These are phyloP conservation scores for Saposhnikovia divaricata DNA, from an alignment of 129 eudicot species.

Conservation along the genomic window DNA sequence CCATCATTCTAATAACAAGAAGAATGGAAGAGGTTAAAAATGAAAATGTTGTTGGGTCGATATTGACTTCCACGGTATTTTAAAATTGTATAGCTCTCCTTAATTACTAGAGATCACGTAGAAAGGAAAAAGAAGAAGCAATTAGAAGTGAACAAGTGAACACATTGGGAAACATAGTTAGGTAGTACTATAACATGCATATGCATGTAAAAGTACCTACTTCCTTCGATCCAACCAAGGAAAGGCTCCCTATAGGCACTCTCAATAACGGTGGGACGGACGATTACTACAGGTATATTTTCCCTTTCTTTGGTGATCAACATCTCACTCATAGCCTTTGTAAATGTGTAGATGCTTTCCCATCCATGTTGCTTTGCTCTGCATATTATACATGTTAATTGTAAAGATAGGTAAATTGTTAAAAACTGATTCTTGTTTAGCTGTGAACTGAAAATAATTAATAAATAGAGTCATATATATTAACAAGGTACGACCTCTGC, in stretches of 20 bases:
- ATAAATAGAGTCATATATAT: background rate
- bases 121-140: background rate
- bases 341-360: constrained; percentile 46
- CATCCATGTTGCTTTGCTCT: constrained; percentile 40
- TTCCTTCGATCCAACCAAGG: constrained; percentile 63
- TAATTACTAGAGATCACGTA: background rate
- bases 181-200: too few relatives aligned
- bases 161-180: too few relatives aligned
- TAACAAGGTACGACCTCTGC: background rate
- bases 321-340: constrained; percentile 63
- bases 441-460: background rate
- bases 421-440: background rate
- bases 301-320: constrained; percentile 19
- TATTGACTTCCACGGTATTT: background rate
- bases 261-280: constrained; percentile 46
- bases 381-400: background rate
- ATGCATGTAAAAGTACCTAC: constrained; percentile 23
- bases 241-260: constrained; percentile 48
- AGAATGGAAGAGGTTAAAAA: background rate
- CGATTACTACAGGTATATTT: constrained; percentile 31
- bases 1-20: constrained; percentile 14
- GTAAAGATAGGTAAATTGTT: background rate
- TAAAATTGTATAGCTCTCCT: background rate
- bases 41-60: background rate
- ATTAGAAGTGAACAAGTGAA: background rate